Base-by-base conservation (phyloP, 805 yeast species). In the Cyberlindnera misumaiensis region DNA sequence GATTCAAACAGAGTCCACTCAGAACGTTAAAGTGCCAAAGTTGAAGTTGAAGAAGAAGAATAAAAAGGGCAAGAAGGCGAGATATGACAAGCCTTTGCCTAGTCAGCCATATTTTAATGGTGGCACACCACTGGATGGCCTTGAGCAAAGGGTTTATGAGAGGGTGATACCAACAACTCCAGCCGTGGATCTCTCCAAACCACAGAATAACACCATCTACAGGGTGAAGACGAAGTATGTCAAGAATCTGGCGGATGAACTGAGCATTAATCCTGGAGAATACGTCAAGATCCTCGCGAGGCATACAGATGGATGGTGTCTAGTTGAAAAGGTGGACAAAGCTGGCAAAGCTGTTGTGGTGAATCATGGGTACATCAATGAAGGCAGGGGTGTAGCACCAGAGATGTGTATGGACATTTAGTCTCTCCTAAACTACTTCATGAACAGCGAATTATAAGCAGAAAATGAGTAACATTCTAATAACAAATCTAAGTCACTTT, bases 261-360 rank as follows among this genome's bases (percentile, higher is more conserved):
- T 67, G 10, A 40, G 44, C 11, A 47, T 65, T 5, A 7, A 29
- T 1, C 30, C 33, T 3, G 67, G 66, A 3, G 70, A 64, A 25
- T 48, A 30, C 38, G 59, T 61, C 9, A 53, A 52, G 42, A 48
- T 65, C 1, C 40, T 65, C 7, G 67, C 69, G 2, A 56, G 58
- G 13, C 72, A 67, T 47, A 61, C 68, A 2, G 72, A 67, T 45
- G 70, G 70, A 4, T 67, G 72, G 72, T 66, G 69, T 40, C 45
- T 67, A 11, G 68, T 57, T 3, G 70, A 65, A 37, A 64, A 59
- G 36, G 59, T 63, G 38, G 42, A 47, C 12, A 15, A 14, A 11
- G 40, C 43, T 15, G 68, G 65, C 0, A 36, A 29, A 3, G 34
- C 46, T 4, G 8, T 44, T 3, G 43, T 5, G 4, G 39, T 28